Percentiles rank a stretch among this genome's conserved stretches.
phyloP scores from a whole-genome alignment of 2,329 filamentous ascomycete species.

The Colletotrichum sublineola region DNA sequence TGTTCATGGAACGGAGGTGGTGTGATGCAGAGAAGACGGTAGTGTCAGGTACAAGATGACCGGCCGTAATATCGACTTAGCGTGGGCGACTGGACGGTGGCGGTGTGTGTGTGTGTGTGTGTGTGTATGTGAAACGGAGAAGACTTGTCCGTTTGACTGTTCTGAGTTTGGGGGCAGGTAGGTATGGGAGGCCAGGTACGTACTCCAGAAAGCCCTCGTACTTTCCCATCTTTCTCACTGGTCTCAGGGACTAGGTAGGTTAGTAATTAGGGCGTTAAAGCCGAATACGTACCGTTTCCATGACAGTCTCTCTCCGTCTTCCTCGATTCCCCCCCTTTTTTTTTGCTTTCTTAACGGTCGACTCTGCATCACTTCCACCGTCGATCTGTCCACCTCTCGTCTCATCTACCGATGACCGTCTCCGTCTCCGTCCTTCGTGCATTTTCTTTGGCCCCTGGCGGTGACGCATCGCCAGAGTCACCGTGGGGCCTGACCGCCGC shows the following conservation, averaged over 20 bases:
- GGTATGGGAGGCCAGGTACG: background rate
- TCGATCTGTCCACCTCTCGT: background rate
- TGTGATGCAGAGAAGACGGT: background rate
- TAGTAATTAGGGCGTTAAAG: too few species aligned
- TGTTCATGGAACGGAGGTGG: conserved; percentile 10
- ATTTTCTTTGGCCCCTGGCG: conserved; percentile 10
- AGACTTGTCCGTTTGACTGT: too few species aligned
- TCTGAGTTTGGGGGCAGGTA: too few species aligned
- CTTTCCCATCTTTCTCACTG: background rate
- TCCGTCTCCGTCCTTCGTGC: conserved; percentile 10
- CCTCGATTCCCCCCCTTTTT: background rate
- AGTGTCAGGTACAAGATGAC: too few species aligned
- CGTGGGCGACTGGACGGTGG: background rate
- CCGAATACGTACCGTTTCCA: background rate
- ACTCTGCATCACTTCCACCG: background rate
- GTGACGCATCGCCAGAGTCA: conserved; percentile 43
- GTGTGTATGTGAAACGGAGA: background rate
- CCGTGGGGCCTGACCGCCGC: conserved; percentile 42
- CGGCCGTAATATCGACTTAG: background rate
- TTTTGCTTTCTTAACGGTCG: conserved; percentile 1
- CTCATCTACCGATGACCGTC: background rate
- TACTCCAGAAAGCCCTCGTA: background rate
- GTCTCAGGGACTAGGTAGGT: background rate
- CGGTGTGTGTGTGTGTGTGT: background rate
- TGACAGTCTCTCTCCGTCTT: background rate